Base-by-base conservation (phyloP, 148 eudicot species). In the Chenopodium album region DNA sequence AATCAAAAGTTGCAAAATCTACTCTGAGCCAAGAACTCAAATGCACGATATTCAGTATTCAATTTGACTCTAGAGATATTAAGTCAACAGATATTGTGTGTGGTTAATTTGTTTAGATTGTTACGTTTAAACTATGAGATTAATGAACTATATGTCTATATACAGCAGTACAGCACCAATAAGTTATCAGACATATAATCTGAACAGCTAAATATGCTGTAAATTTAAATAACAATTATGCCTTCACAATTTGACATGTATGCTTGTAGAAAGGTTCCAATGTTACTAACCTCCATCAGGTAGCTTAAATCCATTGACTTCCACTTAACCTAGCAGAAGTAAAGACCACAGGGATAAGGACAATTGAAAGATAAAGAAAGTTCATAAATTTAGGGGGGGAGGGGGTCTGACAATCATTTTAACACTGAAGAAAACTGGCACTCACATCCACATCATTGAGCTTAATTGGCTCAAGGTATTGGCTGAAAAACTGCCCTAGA, bases 381-480 rank as follows among this genome's bases (percentile, higher is more conserved):
- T 75, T 32, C 65, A 67, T 71, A 29, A 72, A 54, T 28, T 34
- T 26, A 6, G 31, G 44, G 67, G 66, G 54, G 54, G 54, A 2
- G 26, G 79, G 72, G 37, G 31, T 34, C 67, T 65, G 17, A 71
- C 44, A 76, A 26, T n/a, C 71, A 47, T 17, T n/a, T 16, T 11
- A 16, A 76, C 34, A 29, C 48, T 60, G 78, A 85, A 46, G 71
- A 29, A 73, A 76, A 67, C 12, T 67, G 65, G 77, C 67, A 70
- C 92, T 87, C 89, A 89, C 99, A 88, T 87, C 78, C 73, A 92
- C 90, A 86, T 92, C 94, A 79, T 96, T 96, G 83, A 96, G 94
- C 87, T 90, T 94, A 78, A 96, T 96, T n/a, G 98, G 97, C 83
- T 89, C 90, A 72, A 96, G 98, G 87, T 96, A 96, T 87, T 94